phyloP scores from a whole-genome alignment of 1,139 yeast species.

The Yamadazyma dushanensis region DNA sequence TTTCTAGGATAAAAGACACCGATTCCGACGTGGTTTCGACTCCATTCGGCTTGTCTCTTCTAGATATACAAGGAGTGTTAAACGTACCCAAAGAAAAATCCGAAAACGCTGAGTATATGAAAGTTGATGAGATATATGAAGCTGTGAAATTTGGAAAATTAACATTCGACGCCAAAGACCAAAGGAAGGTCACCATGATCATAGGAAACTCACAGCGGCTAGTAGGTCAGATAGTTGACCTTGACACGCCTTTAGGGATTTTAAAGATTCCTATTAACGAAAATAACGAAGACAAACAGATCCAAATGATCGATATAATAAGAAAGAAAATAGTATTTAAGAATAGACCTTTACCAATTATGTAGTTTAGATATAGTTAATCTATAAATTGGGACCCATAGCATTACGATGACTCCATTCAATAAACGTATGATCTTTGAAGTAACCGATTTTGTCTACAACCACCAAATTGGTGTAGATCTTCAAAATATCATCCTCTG shows the following conservation, averaged over 20 bases:
- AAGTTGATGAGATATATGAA: constrained; percentile 37
- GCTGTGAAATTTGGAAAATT: constrained; percentile 63
- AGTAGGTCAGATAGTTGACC: constrained; percentile 53
- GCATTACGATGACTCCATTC: constrained; percentile 28
- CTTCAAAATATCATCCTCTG: constrained; percentile 46
- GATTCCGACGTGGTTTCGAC: constrained; percentile 40
- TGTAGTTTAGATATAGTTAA: constrained; percentile 36
- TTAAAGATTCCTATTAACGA: constrained; percentile 32
- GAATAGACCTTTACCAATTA: constrained; percentile 71
- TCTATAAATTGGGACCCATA: constrained; percentile 13
- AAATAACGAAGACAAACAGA: constrained; percentile 10
- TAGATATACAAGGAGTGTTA: constrained; percentile 75
- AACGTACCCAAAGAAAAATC: constrained; percentile 47
- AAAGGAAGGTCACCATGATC: constrained; percentile 51
- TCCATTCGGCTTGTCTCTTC: constrained; percentile 54
- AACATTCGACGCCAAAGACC: constrained; percentile 46
- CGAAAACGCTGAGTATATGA: constrained; percentile 29
- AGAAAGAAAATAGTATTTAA: constrained; percentile 57
- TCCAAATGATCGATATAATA: constrained; percentile 54
- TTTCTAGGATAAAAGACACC: constrained; percentile 16
- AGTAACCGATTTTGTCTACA: constrained; percentile 19
- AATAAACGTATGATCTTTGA: constrained; percentile 20
- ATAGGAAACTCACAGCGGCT: constrained; percentile 69
- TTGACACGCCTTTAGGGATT: constrained; percentile 64
- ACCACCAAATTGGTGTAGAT: constrained; percentile 49